A percentile compares a stretch with the other conserved stretches of the same genome.
Conservation (phyloP, 768 basidiomycete species). For the Pleurotus citrinopileatus region DNA sequence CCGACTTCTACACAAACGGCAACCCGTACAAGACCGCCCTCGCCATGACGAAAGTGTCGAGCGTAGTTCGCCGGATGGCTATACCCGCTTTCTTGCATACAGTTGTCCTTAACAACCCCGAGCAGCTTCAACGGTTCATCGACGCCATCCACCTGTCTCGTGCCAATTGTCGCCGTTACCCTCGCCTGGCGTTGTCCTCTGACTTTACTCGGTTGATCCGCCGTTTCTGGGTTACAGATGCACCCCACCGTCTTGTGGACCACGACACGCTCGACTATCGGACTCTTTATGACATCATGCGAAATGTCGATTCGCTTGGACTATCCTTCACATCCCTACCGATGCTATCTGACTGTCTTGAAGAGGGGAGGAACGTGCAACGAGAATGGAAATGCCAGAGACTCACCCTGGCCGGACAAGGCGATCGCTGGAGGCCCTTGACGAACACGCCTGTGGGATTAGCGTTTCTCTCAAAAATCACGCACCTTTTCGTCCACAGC, state of each 20-base stretch:
- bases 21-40: slow-evolving; percentile 19
- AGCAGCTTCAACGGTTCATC: slow-evolving; percentile 29
- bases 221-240: slow-evolving; percentile 32
- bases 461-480: slow-evolving; percentile 32
- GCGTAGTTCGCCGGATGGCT: slow-evolving; percentile 25
- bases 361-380: slow-evolving; percentile 9
- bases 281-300: slow-evolving; percentile 24
- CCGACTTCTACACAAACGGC: slow-evolving; percentile 15
- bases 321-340: slow-evolving; percentile 27
- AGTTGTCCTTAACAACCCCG: slow-evolving; percentile 27
- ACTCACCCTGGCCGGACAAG: slow-evolving; percentile 28
- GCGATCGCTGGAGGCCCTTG: slow-evolving; percentile 30
- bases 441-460: slow-evolving; percentile 26
- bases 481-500: slow-evolving; percentile 34
- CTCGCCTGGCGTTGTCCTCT: slow-evolving; percentile 20
- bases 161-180: slow-evolving; percentile 8
- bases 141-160: slow-evolving; percentile 27
- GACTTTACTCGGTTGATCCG: slow-evolving; percentile 29
- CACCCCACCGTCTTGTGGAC: slow-evolving; percentile 23
- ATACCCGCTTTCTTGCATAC: slow-evolving; percentile 39
- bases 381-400: slow-evolving; percentile 24
- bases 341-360: slow-evolving; percentile 31
- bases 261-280: slow-evolving; percentile 16
- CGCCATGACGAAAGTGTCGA: slow-evolving; percentile 31
- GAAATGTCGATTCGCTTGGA: slow-evolving; percentile 29